Evolutionary conservation across 2,329 filamentous ascomycete genomes (phyloP).

Genomic region (Chaetomium olivaceum): DNA sequence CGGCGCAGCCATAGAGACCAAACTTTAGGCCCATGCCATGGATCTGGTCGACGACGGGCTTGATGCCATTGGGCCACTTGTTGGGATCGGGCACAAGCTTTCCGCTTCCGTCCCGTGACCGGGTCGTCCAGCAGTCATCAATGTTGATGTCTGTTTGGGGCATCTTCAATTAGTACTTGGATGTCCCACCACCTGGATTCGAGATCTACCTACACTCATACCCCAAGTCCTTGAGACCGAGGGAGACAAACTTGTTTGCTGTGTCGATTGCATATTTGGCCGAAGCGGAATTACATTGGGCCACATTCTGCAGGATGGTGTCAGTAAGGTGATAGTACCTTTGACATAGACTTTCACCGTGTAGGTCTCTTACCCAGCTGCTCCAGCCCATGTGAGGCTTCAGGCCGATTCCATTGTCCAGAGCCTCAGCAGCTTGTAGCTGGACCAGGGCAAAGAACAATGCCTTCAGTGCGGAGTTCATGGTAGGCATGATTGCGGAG

Average conservation of each 20-base stretch:
- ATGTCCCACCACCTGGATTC: too few relatives aligned
- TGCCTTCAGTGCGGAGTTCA: not conserved
- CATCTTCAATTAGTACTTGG: not conserved
- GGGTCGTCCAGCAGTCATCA: conserved; percentile 29
- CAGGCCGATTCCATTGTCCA: conserved; percentile 21
- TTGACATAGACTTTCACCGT: too few relatives aligned
- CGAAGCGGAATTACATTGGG: conserved; percentile 26
- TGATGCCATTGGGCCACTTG: conserved; percentile 30
- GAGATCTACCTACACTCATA: conserved; percentile 22
- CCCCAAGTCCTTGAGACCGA: conserved; percentile 29
- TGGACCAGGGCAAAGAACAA: not conserved
- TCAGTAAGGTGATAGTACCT: too few relatives aligned
- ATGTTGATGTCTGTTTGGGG: conserved; percentile 26
- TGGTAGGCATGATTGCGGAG: not conserved
- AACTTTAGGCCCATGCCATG: conserved; percentile 31
- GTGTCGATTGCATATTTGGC: conserved; percentile 22
- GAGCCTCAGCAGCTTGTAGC: not conserved
- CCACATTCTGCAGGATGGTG: conserved; percentile 19
- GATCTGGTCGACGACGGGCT: conserved; percentile 25
- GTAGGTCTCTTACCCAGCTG: conserved; percentile 19
- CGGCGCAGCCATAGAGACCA: conserved; percentile 30
- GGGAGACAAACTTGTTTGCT: conserved; percentile 25
- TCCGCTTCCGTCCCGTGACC: conserved; percentile 17
- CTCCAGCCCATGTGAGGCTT: conserved; percentile 28
- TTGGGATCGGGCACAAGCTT: conserved; percentile 28